A percentile compares a stretch with the other conserved stretches of the same genome.
Conservation (phyloP, 805 yeast species). For the Candida ascalaphidarum region DNA sequence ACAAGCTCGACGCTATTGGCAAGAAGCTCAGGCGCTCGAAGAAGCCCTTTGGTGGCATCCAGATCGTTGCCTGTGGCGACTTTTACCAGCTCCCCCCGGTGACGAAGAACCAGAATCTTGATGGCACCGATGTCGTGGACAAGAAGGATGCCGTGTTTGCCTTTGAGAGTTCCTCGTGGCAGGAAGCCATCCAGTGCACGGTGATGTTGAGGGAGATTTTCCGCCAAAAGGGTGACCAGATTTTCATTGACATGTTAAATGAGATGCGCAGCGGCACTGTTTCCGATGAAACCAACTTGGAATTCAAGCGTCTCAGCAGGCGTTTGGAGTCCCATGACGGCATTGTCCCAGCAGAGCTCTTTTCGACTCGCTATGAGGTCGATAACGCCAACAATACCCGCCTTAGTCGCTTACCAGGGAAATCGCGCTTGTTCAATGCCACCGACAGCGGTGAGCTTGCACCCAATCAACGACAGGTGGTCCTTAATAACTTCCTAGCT, state of each 20-base stretch:
- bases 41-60: conserved; percentile 75
- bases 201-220: conserved; percentile 58
- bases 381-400: conserved; percentile 52
- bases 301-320: conserved; percentile 46
- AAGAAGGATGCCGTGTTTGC: conserved; percentile 38
- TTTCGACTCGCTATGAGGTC: conserved; percentile 65
- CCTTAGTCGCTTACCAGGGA: conserved; percentile 38
- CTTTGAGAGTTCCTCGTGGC: conserved; percentile 62
- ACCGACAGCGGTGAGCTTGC: conserved; percentile 48
- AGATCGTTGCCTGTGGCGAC: conserved; percentile 70
- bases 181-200: conserved; percentile 44
- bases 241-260: conserved; percentile 65
- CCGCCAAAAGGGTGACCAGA: conserved; percentile 68
- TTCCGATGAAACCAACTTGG: conserved; percentile 34
- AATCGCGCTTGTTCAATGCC: conserved; percentile 35
- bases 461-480: conserved; percentile 29
- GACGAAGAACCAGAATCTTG: conserved; percentile 20
- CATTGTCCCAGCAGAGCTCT: conserved; percentile 67
- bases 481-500: conserved; percentile 54
- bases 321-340: conserved; percentile 44
- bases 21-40: conserved; percentile 33
- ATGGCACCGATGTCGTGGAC: conserved; percentile 14
- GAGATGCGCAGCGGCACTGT: conserved; percentile 63
- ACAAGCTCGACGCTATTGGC: conserved; percentile 57
- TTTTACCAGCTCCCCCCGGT: conserved; percentile 81